Evolutionary conservation across 75 land plant genomes (phyloP).

Genomic region (Pinus tabuliformis): DNA sequence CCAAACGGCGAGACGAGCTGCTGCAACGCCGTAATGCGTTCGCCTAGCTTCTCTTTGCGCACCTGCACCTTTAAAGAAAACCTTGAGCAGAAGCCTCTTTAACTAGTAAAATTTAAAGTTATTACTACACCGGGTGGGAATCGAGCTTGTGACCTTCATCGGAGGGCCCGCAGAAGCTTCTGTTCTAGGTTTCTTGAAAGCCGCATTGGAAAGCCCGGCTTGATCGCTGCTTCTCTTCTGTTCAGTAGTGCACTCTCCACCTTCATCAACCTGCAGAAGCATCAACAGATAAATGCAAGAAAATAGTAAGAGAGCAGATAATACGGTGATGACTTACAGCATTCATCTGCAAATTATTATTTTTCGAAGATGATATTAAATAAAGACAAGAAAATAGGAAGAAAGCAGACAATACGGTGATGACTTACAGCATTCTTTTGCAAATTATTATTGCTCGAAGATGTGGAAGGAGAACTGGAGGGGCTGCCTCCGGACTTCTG

Average conservation of each 20-base stretch:
- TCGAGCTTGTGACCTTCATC: slow-evolving; percentile 1
- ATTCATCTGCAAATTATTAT: slow-evolving; percentile 1
- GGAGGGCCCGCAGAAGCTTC: slow-evolving; percentile 3
- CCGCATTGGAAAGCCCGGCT: not conserved
- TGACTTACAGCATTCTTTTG: slow-evolving; percentile 1
- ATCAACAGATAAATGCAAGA: not conserved
- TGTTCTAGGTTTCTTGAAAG: slow-evolving; percentile 12
- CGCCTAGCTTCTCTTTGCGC: slow-evolving; percentile 62
- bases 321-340: not conserved
- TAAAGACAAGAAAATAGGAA: not conserved
- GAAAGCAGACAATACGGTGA: no score
- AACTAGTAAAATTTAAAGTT: not conserved
- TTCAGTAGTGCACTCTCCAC: slow-evolving; percentile 10
- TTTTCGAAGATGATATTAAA: not conserved
- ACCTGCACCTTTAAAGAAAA: slow-evolving; percentile 7
- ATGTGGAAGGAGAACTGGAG: slow-evolving; percentile 5
- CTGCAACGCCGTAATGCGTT: slow-evolving; percentile 55
- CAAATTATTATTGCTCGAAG: slow-evolving; percentile 8
- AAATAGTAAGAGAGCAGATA: not conserved
- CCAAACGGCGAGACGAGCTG: slow-evolving; percentile 71
- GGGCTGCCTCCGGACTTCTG: not conserved
- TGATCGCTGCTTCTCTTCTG: slow-evolving; percentile 11
- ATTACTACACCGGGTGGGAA: not conserved
- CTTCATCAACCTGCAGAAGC: slow-evolving; percentile 8
- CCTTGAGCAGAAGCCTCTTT: not conserved